phyloP scores from a whole-genome alignment of 2,329 filamentous ascomycete genomes.

The Phaeoacremonium minimum region DNA sequence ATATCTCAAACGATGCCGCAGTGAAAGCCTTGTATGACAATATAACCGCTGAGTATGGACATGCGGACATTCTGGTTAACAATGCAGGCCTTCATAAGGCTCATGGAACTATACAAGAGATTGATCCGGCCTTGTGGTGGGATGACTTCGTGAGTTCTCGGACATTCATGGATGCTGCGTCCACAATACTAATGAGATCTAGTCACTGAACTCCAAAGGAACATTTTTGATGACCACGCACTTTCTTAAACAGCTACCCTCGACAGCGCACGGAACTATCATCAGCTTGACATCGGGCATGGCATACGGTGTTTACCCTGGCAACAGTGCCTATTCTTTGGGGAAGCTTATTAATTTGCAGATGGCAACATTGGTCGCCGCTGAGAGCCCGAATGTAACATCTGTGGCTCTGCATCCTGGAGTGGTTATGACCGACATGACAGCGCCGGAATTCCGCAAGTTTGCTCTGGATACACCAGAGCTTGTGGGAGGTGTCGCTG shows the following conservation, averaged over 20 bases:
- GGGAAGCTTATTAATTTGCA: constrained; percentile 23
- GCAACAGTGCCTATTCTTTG: constrained; percentile 19
- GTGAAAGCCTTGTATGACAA: neutral
- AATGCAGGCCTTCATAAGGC: neutral
- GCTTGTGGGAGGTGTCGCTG: too few relatives aligned
- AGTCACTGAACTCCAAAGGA: constrained; percentile 32
- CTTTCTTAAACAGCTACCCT: constrained; percentile 8
- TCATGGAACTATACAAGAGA: neutral
- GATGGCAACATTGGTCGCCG: constrained; percentile 20
- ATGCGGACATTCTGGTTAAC: constrained; percentile 1
- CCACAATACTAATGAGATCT: neutral
- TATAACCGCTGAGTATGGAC: neutral
- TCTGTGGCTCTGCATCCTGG: constrained; percentile 23
- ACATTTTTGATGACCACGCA: constrained; percentile 26
- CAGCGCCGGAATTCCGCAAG: constrained; percentile 11
- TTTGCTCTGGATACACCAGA: too few relatives aligned
- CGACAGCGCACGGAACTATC: constrained; percentile 11
- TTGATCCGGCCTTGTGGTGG: neutral
- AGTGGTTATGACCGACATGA: constrained; percentile 23
- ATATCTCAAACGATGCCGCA: neutral
- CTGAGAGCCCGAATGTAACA: constrained; percentile 23
- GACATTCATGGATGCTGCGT: too few relatives aligned
- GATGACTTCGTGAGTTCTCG: too few relatives aligned
- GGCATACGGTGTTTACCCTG: constrained; percentile 10
- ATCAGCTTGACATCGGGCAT: constrained; percentile 18